Conservation (phyloP, 1,284 basidiomycete genomes). For the Ustilago hordei region DNA sequence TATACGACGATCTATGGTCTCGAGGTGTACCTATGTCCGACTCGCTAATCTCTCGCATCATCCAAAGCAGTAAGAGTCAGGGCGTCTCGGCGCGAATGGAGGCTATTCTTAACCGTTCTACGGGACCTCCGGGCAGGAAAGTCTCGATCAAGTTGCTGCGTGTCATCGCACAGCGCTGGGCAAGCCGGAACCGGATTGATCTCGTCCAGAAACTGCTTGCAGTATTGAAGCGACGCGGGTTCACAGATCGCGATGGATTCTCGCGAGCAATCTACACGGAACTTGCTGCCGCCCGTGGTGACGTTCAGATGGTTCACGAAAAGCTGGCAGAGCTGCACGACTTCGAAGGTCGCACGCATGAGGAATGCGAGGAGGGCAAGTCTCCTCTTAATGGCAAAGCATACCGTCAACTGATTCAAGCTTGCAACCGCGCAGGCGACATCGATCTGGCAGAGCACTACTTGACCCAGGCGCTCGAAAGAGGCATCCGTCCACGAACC, state of each 20-base stretch:
- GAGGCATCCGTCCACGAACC: slow-evolving; percentile 17
- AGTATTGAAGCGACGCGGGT: slow-evolving; percentile 7
- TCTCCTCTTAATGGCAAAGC: slow-evolving; percentile 18
- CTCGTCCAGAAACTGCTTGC: slow-evolving; percentile 11
- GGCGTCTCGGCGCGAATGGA: slow-evolving; percentile 22
- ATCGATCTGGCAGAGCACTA: slow-evolving; percentile 36
- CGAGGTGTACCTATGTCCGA: slow-evolving; percentile 21
- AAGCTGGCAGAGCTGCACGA: slow-evolving; percentile 26
- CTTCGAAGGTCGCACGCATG: slow-evolving; percentile 16
- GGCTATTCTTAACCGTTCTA: slow-evolving; percentile 21
- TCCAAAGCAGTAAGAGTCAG: slow-evolving; percentile 9
- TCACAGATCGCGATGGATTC: slow-evolving; percentile 11
- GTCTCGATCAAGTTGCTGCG: slow-evolving; percentile 8
- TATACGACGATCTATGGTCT: slow-evolving; percentile 43
- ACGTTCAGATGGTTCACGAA: slow-evolving; percentile 24
- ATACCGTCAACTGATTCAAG: slow-evolving; percentile 25
- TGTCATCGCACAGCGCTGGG: slow-evolving; percentile 27
- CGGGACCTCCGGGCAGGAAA: neutral
- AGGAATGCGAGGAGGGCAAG: slow-evolving; percentile 17
- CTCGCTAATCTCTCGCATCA: slow-evolving; percentile 10
- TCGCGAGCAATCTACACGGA: slow-evolving; percentile 3
- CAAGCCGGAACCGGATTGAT: slow-evolving; percentile 28
- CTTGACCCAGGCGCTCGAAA: slow-evolving; percentile 24
- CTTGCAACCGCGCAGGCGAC: slow-evolving; percentile 36
- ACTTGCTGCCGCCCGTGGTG: slow-evolving; percentile 35